These are phyloP conservation scores for Phytophthora pinifolia DNA, from an alignment of 352 stramenopile species.

Conservation along the genomic window DNA sequence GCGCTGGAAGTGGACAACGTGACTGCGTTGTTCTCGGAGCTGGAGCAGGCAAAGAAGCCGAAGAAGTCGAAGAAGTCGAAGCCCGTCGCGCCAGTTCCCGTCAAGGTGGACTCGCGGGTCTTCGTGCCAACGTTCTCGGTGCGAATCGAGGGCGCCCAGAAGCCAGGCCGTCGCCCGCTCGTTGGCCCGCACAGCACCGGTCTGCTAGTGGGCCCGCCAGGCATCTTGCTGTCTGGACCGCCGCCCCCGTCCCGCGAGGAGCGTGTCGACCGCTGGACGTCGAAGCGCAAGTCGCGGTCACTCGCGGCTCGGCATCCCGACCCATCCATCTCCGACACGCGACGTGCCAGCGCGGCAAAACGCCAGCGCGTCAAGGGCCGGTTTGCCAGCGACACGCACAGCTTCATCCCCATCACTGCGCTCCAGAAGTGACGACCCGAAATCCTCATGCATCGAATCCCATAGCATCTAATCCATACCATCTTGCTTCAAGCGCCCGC, in stretches of 20 bases:
- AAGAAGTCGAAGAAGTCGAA: conserved; percentile 5
- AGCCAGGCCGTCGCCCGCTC: conserved; percentile 6
- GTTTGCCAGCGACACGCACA: conserved; percentile 51
- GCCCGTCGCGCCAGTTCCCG: background rate
- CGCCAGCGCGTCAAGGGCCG: conserved; percentile 66
- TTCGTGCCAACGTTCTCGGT: conserved; percentile 62
- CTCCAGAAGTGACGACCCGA: conserved; percentile 43
- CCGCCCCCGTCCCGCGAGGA: conserved; percentile 27
- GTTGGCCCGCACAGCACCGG: conserved; percentile 15
- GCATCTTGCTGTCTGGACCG: conserved; percentile 36
- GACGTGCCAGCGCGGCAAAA: conserved; percentile 60
- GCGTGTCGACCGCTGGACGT: conserved; percentile 32
- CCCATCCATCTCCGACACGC: conserved; percentile 44
- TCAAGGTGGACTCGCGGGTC: conserved; percentile 45
- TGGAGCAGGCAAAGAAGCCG: conserved; percentile 34
- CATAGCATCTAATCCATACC: too few relatives aligned
- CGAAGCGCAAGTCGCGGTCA: conserved; percentile 45
- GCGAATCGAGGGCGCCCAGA: conserved; percentile 42
- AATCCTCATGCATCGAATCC: conserved; percentile 4
- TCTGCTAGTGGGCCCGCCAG: conserved; percentile 49
- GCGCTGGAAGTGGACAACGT: conserved; percentile 55
- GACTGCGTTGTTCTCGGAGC: conserved; percentile 44
- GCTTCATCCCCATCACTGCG: conserved; percentile 67
- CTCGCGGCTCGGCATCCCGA: conserved; percentile 22
- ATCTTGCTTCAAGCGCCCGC: too few relatives aligned